phyloP scores from a whole-genome alignment of 2,329 filamentous ascomycete genomes.

The Chaetomiaceae sp. region DNA sequence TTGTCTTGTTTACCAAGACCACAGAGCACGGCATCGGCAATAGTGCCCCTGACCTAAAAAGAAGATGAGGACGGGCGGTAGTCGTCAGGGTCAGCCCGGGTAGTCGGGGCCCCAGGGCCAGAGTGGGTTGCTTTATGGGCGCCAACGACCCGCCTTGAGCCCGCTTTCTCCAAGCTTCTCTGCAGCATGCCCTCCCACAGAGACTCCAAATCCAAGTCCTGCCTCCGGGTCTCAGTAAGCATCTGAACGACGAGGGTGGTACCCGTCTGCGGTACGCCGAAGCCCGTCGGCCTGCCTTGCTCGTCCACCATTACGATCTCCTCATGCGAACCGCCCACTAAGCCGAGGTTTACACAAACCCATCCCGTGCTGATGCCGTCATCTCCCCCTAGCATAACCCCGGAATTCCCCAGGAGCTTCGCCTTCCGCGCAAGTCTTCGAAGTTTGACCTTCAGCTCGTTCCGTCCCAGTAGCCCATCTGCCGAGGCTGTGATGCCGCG shows the following conservation, averaged over 20 bases:
- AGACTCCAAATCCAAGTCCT: constrained; percentile 50
- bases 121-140: no score
- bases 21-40: no score
- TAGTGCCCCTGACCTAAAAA: no score
- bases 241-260: constrained; percentile 55
- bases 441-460: constrained; percentile 85
- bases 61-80: no score
- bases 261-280: constrained; percentile 54
- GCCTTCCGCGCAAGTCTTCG: constrained; percentile 75
- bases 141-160: background rate
- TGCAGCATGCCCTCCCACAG: constrained; percentile 46
- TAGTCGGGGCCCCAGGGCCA: no score
- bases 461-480: constrained; percentile 82
- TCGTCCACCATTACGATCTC: constrained; percentile 44
- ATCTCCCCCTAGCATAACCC: constrained; percentile 61
- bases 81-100: no score
- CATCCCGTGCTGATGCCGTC: constrained; percentile 90
- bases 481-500: constrained; percentile 72
- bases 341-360: constrained; percentile 89
- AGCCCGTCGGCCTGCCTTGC: constrained; percentile 66
- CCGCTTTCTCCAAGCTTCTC: constrained; percentile 20
- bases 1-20: no score
- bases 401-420: constrained; percentile 70
- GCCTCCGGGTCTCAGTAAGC: constrained; percentile 50
- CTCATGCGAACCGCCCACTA: constrained; percentile 53